Evolutionary conservation across 352 stramenopile species (phyloP).

Genomic region (Globisporangium ultimum): DNA sequence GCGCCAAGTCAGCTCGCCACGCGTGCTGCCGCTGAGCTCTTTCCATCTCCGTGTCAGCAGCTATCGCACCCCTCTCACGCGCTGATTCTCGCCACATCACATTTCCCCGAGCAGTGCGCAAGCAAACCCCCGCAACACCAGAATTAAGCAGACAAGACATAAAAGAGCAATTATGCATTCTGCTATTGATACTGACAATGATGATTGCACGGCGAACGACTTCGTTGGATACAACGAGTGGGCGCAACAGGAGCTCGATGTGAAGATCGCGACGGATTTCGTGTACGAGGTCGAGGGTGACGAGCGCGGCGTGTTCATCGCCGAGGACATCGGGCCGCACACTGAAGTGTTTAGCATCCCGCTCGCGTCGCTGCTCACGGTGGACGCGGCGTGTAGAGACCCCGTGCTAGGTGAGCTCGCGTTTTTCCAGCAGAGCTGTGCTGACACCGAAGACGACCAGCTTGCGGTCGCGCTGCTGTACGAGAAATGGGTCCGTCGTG

Average conservation of each 20-base stretch:
- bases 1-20: too few species aligned
- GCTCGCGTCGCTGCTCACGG: constrained; percentile 51
- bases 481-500: constrained; percentile 47
- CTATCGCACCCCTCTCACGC: too few species aligned
- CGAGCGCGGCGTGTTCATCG: constrained; percentile 76
- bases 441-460: constrained; percentile 59
- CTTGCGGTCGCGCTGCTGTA: constrained; percentile 70
- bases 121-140: background rate
- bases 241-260: constrained; percentile 44
- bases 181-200: too few species aligned
- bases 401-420: constrained; percentile 28
- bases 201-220: constrained; percentile 10
- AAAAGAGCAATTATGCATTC: background rate
- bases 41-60: too few species aligned
- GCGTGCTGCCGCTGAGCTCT: too few species aligned
- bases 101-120: too few species aligned
- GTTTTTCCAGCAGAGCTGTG: constrained; percentile 46
- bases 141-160: constrained; percentile 7
- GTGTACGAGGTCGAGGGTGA: constrained; percentile 69
- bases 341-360: constrained; percentile 67
- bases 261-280: constrained; percentile 71
- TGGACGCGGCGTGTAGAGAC: constrained; percentile 33
- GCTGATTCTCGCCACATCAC: too few species aligned
- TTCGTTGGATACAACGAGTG: constrained; percentile 83
- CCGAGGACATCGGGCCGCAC: constrained; percentile 74